Base-by-base conservation (phyloP, 139 green algal genomes). In the Haematococcus sp. region DNA sequence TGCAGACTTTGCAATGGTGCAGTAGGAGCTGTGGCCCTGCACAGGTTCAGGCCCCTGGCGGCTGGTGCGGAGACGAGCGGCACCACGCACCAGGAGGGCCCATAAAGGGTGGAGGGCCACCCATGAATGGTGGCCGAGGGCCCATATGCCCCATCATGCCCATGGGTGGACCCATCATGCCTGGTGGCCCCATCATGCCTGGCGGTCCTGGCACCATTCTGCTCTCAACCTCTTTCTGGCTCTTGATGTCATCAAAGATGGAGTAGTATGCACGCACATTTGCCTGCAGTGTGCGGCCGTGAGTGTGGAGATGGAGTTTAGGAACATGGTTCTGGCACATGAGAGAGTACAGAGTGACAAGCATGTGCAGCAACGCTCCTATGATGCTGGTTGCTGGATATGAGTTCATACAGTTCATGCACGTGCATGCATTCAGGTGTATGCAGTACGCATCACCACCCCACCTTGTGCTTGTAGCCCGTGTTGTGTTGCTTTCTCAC, bases 401-500 rank as follows among this genome's bases (percentile, higher is more conserved):
- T n/a, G n/a, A n/a, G n/a, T n/a, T n/a, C n/a, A n/a, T n/a, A n/a
- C n/a, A n/a, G n/a, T n/a, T n/a, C n/a, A n/a, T n/a, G n/a, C n/a
- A n/a, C n/a, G n/a, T n/a, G n/a, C n/a, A n/a, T n/a, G n/a, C n/a
- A n/a, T n/a, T 19, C 40, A 49, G 40, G 7, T 19, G 7, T 49
- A 11, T 49, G 40, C 7, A 7, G 7, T 49, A 11, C 56, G 4
- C 27, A n/a, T 35, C 20, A 2, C 35, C 7, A 15, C 22, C 73
- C 27, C 40, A 91, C 87, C 88, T 98, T 98, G 81, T 98, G 94
- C 82, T 98, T 98, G 84, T 94, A 98, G 2, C 94, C 94, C 0
- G 83, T 81, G 78, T 98, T 98, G 81, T 98, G 94, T 76, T 98
- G 94, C 69, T 96, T 96, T 7, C 94, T 73, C n/a, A 98, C 94